phyloP scores from a whole-genome alignment of 371 early-diverging fungal genomes.

The Nematocida sp. region DNA sequence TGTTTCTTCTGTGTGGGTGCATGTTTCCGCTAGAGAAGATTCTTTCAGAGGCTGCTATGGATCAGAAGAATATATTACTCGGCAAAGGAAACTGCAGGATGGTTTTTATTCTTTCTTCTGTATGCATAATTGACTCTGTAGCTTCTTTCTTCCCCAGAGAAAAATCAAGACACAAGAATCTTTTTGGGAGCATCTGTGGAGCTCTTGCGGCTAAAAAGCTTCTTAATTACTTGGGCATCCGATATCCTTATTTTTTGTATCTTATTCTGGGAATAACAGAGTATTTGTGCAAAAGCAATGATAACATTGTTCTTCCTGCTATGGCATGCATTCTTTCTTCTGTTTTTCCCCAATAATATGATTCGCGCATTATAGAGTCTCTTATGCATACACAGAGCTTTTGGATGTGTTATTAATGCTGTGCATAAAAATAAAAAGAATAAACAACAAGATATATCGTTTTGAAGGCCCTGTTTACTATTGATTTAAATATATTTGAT shows the following conservation, averaged over 20 bases:
- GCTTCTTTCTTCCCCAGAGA: constrained; percentile 27
- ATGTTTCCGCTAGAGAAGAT: constrained; percentile 7
- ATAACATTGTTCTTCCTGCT: constrained; percentile 40
- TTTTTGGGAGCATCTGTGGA: constrained; percentile 15
- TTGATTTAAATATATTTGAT: no score
- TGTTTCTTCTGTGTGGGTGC: constrained; percentile 1
- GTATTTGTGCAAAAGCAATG: constrained; percentile 25
- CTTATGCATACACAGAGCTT: no score
- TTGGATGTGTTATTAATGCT: no score
- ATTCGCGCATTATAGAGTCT: no score
- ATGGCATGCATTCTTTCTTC: constrained; percentile 13
- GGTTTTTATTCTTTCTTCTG: constrained; percentile 26
- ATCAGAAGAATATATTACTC: no score
- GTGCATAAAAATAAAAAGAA: no score
- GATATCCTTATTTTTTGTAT: constrained; percentile 35
- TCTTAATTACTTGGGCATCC: neutral
- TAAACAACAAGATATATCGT: no score
- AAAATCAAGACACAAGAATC: constrained; percentile 32
- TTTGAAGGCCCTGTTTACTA: no score
- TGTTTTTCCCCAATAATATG: no score
- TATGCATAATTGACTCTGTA: constrained; percentile 39
- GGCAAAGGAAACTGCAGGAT: neutral
- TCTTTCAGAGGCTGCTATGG: no score
- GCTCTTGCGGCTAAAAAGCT: neutral
- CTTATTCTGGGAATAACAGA: constrained; percentile 25